These are phyloP conservation scores for Candida palmyrensis DNA, from an alignment of 805 yeast genomes.

Conservation along the genomic window DNA sequence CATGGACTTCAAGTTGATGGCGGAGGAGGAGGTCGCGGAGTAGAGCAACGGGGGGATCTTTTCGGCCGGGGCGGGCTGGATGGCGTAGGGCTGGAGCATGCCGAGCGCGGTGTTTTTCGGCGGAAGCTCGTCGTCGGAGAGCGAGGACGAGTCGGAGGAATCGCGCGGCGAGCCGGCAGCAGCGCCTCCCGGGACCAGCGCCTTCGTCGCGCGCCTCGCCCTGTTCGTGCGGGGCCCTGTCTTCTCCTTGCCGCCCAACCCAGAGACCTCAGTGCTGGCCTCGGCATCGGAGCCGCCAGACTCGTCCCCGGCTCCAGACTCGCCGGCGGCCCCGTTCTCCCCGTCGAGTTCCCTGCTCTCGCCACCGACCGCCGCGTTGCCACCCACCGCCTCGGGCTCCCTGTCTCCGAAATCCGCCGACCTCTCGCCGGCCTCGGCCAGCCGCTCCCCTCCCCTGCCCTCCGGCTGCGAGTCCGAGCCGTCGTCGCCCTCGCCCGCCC, in stretches of 20 bases:
- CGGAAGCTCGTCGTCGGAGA: not conserved
- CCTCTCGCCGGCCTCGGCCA: not conserved
- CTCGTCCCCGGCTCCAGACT: slow-evolving; percentile 3
- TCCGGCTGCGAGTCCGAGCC: slow-evolving; percentile 1
- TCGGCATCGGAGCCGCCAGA: slow-evolving; percentile 9
- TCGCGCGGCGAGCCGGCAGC: no score
- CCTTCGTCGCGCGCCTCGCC: slow-evolving; percentile 6
- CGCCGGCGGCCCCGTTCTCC: not conserved
- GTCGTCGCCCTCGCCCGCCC: slow-evolving; percentile 5
- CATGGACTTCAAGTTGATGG: slow-evolving; percentile 7
- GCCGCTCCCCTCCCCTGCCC: not conserved
- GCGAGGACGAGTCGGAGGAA: no score
- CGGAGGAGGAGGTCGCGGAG: slow-evolving; percentile 4
- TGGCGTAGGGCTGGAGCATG: slow-evolving; percentile 5
- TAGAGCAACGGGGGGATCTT: slow-evolving; percentile 7
- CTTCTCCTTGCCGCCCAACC: no score
- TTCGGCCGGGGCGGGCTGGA: slow-evolving; percentile 1
- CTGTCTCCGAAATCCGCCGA: slow-evolving; percentile 2
- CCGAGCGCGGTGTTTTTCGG: not conserved
- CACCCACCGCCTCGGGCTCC: not conserved
- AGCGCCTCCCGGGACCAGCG: not conserved
- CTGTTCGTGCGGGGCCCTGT: no score
- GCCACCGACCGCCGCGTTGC: not conserved
- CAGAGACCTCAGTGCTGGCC: no score
- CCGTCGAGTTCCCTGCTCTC: not conserved